Evolutionary conservation across 495 filamentous ascomycete genomes (phyloP), one percentile per base, ranked within the genome.

Genomic region (Diplogelasinospora grovesii): DNA sequence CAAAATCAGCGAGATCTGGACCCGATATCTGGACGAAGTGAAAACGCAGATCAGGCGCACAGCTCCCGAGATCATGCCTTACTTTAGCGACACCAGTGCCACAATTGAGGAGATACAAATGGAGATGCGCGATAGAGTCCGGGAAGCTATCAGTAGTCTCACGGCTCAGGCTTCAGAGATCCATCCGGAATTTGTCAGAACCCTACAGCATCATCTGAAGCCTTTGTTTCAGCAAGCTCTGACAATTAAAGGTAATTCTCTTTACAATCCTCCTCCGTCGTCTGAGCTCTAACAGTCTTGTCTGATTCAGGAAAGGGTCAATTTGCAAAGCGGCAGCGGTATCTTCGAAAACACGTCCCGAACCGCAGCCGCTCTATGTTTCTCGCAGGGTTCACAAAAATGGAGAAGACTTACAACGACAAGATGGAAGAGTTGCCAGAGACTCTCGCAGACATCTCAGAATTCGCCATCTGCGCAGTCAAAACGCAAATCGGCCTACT

Each of bases 1-100:
- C 6, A 22, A 6, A 19, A 24, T 44, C 16, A 28, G 32, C 11
- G 18, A 29, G 2, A 39, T 39, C 5, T 56, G 49, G 49, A 26
- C 13, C 0, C 18, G 23, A 5, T 48, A 50, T 18, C 18, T 53
- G 4, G 5, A 37, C 9, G 33, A 49, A 9, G 8, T 56, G 4
- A 29, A 19, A 10, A 1, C 3, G 2, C 39, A 27, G 5, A 21
- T 52, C 23, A 6, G 18, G 0, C 19, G 7, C 10, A 44, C 24
- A 9, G 39, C 39, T 3, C 44, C 49, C 2, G 39, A 34, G 9
- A 40, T 52, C 8, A 1, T 41, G 1, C 36, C 39, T 0, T 23
- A 45, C 8, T 41, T 47, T 3, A 9, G 15, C 1, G 26, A 26
- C 13, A 32, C 16, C 8, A 3, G 1, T 13, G 10, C 6, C 0